Base-by-base conservation (phyloP, 139 green algal species). In the Micractinium conductrix region DNA sequence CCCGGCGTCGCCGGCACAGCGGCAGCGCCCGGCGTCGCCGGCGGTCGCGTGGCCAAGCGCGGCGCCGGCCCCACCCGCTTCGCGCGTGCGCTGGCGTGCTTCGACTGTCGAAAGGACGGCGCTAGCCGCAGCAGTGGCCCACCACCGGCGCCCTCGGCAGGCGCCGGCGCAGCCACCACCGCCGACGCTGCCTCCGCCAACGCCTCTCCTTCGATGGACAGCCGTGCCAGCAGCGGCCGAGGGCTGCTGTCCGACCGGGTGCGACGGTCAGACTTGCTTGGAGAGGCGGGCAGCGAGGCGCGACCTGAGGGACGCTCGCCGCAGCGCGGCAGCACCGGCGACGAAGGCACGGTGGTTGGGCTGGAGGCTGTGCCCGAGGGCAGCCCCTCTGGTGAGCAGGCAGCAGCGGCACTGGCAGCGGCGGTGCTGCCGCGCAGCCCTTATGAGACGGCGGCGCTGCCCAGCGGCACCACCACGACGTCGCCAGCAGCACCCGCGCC, bases 341-440 rank as follows among this genome's bases (percentile, higher is more conserved):
- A 79, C 9, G 68, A 79, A 4, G 80, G 55, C 24, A 38, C 26
- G 69, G 50, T 73, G 12, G 69, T 79, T 26, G 69, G 30, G 7
- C 37, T 79, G 48, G 80, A 85, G 69, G 80, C 80, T 0, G 80
- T 85, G 48, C 69, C 69, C 2, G 68, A 85, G 28, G 53, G 74
- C 50, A 83, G 78, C 58, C 12, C 74, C 2, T 30, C 74, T 6
- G 63, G 40, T 0, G 12, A 71, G n/a, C 12, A 35, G 73, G 19
- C 10, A 45, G 4, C n/a, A 30, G 44, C 33, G 26, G 43, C 26
- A 14, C 26, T 63, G 44, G 4, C n/a, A 30, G 44, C 33, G 26
- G 43, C 26, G 30, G 43, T 63, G 44, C 30, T 63, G 14, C 45
- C 28, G n/a, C 30, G 22, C 63, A 42, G 63, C 63, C 12, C 28